Base-by-base conservation (phyloP, 495 filamentous ascomycete genomes). In the Lasiosphaeria hispida region DNA sequence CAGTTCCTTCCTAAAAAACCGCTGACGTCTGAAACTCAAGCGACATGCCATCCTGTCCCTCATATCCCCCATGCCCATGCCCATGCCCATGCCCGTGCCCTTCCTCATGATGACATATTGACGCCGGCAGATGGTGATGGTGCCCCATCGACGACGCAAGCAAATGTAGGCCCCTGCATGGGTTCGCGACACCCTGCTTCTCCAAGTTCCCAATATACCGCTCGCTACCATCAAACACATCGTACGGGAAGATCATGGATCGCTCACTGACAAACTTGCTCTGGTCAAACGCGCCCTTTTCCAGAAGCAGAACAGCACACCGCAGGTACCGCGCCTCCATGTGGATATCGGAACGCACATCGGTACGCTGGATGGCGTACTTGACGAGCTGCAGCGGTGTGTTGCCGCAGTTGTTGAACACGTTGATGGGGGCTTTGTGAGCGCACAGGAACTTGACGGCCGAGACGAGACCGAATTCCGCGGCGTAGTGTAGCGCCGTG, bases 371-470 rank as follows among this genome's bases (percentile, higher is more conserved):
- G 17, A 71, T 71, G 53, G 66, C 68, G 42, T 67, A 71, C 55
- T 71, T 71, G 58, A 71, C 57, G 7, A 71, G 68, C 54, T 71
- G 68, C 34, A 71, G 58, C 9, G 68, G 66, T 11, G 68, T 71
- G 58, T 71, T 71, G 57, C 68, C 68, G 51, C 68, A 71, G 59
- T 71, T 71, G 62, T 71, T 71, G 53, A 71, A 69, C 9, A 64
- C 64, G 59, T 69, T 71, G 49, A 71, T 65, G 14, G 53, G 49
- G 6, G 62, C 66, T 14, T 59, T 60, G 41, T 65, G 58, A 6
- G 37, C 35, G 44, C 62, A 65, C 2, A 71, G 57, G 15, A 63
- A 66, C 53, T 67, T 63, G 44, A 71, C 68, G 2, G 66, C 68
- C 1, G 64, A 50, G 3, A 69, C 66, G 17, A 71, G 61, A 30